Conservation (phyloP, 768 basidiomycete genomes). For the Agrocybe praecox region DNA sequence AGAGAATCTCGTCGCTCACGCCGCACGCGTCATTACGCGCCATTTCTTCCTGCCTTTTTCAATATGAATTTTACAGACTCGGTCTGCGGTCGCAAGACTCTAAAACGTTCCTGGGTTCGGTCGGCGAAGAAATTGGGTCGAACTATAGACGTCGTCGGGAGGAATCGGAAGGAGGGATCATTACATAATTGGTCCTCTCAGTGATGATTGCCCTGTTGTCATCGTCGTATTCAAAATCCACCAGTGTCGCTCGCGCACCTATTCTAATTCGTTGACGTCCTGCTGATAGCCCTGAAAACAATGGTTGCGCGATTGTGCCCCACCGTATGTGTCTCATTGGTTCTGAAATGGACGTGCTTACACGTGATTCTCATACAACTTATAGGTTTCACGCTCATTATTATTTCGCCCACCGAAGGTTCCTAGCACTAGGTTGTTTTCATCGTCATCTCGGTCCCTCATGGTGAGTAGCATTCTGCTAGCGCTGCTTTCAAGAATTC, state of each 20-base stretch:
- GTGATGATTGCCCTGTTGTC: neutral
- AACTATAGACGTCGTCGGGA: conserved; percentile 3
- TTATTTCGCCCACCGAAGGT: conserved; percentile 11
- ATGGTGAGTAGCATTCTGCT: conserved; percentile 31
- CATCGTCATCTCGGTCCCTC: conserved; percentile 23
- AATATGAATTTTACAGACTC: no score
- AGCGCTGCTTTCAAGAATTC: conserved; percentile 3
- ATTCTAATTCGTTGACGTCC: neutral
- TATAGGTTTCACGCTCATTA: conserved; percentile 28
- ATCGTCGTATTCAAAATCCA: neutral
- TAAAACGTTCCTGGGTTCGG: no score
- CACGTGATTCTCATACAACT: conserved; percentile 32
- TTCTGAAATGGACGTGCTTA: conserved; percentile 8
- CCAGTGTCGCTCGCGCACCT: neutral
- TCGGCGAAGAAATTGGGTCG: neutral
- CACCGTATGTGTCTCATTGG: conserved; percentile 11
- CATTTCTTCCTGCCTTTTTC: no score
- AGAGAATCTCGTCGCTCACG: no score
- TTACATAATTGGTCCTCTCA: neutral
- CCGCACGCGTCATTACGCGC: no score
- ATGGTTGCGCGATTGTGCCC: conserved; percentile 21
- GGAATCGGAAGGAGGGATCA: conserved; percentile 13
- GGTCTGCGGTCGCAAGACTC: no score
- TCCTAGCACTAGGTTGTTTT: conserved; percentile 6
- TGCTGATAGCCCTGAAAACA: neutral